phyloP scores from a whole-genome alignment of 225 moss, liverwort and hornwort species.

The Pleurozium schreberi region DNA sequence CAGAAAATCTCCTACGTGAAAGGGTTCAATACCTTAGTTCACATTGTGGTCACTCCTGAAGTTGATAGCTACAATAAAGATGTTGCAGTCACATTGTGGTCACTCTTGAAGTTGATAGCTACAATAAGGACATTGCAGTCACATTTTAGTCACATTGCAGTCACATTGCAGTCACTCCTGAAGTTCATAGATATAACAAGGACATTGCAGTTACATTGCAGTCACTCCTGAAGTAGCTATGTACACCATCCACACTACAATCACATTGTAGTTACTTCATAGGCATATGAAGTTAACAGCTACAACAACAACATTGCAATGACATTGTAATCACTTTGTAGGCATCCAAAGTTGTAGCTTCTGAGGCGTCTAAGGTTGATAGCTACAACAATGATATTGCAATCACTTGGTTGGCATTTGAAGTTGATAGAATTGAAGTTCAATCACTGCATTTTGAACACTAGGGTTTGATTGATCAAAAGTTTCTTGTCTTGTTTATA shows the following conservation, averaged over 20 bases:
- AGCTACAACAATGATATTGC: neutral
- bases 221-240: too few species aligned
- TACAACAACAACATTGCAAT: too few species aligned
- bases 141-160: neutral
- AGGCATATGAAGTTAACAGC: neutral
- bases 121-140: too few species aligned
- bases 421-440: neutral
- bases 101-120: neutral
- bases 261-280: neutral
- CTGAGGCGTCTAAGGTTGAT: neutral
- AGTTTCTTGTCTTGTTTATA: neutral
- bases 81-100: too few species aligned
- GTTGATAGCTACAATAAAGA: too few species aligned
- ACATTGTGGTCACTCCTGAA: too few species aligned
- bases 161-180: too few species aligned
- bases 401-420: neutral
- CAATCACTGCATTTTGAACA: neutral
- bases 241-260: too few species aligned
- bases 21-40: neutral
- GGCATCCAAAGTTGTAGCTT: neutral
- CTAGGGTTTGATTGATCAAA: fast-evolving
- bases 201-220: neutral
- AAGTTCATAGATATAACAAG: too few species aligned
- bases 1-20: neutral
- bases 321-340: neutral